These are phyloP conservation scores for Talaromyces sp. DNA, from an alignment of 2,329 filamentous ascomycete genomes.

Conservation along the genomic window DNA sequence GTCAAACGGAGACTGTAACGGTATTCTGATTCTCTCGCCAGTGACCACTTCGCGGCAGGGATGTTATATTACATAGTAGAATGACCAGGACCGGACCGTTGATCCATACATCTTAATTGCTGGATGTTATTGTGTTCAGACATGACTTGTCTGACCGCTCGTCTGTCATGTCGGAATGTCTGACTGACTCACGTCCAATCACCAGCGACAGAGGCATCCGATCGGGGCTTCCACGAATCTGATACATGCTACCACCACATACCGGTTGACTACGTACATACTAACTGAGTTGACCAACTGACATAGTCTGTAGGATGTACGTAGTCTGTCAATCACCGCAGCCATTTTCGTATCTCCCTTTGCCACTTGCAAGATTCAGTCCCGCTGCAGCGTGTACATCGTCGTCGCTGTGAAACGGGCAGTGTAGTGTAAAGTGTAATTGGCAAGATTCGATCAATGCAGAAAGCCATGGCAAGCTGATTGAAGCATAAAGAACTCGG, in stretches of 20 bases:
- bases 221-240: background rate
- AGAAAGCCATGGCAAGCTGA: background rate
- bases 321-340: background rate
- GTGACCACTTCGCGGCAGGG: background rate
- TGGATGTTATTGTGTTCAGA: background rate
- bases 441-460: no score
- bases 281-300: no score
- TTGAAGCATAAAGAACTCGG: background rate
- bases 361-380: background rate
- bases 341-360: background rate
- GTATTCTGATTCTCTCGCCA: background rate
- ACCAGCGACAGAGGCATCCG: background rate
- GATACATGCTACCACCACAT: background rate
- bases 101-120: constrained; percentile 1
- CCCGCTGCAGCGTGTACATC: background rate
- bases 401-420: background rate
- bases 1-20: background rate
- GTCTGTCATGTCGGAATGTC: constrained; percentile 1
- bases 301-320: no score
- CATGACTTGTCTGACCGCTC: constrained; percentile 1
- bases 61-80: background rate
- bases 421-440: background rate
- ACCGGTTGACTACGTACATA: background rate
- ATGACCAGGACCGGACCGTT: background rate
- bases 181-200: background rate